Base-by-base conservation (phyloP, 1,284 basidiomycete genomes). In the Cystobasidium pallidum region DNA sequence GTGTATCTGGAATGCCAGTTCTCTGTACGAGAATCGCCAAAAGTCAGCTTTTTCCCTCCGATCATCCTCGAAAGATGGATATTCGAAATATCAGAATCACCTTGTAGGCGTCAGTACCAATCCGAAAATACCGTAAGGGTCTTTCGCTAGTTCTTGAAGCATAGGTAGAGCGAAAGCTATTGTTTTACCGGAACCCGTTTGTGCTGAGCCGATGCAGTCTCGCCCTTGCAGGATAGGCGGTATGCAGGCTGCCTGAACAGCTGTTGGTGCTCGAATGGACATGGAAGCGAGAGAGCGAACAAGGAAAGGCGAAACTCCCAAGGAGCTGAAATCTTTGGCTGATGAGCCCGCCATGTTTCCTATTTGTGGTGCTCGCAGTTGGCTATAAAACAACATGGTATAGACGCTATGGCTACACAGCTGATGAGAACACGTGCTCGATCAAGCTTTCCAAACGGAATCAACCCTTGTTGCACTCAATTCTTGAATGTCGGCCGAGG, bases 181-280 rank as follows among this genome's bases (percentile, higher is more conserved):
- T 0, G 96, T 99, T 83, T 99, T 99, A 78, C 95, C 95, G 10
- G 91, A 94, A 73, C 95, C 96, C 0, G 95, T 99, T 83, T 98
- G 95, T 0, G 96, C 94, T 75, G 96, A 94, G 36, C 96, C 96
- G 75, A 97, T 92, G 80, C 92, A 94, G 82, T 99, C 95, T 78
- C 88, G 86, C 72, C 89, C 92, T 90, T 85, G 82, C 30, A 99
- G 83, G 65, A 98, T 87, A 3, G 89, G 88, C 2, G 92, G 92
- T 76, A 99, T 90, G 80, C 94, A 96, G 2, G 90, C 90, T 0
- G 86, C 84, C 80, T 99, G 95, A 62, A 99, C 90, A 74, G 91
- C 88, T 0, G 95, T 98, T 0, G 95, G 95, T 1, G 83, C 82
- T 54, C 85, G 85, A 76, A 99, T 98, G 19, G 91, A 91, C 86